These are phyloP conservation scores for Aspergillus jensenii DNA, from an alignment of 2,329 filamentous ascomycete genomes.

Conservation along the genomic window DNA sequence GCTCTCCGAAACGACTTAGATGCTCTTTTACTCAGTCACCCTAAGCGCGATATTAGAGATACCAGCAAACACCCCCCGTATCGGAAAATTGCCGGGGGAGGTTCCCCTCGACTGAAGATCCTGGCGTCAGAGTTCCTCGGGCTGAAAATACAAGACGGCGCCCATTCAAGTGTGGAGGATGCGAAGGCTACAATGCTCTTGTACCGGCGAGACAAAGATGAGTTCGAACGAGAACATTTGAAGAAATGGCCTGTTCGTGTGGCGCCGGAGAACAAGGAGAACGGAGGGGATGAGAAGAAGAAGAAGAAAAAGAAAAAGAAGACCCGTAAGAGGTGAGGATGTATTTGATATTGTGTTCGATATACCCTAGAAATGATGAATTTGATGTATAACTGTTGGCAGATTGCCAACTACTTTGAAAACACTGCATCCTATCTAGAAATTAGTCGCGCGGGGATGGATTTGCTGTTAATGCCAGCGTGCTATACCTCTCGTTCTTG, in stretches of 20 bases:
- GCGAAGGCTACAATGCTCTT: constrained; percentile 87
- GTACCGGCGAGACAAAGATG: constrained; percentile 78
- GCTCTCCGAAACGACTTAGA: constrained; percentile 75
- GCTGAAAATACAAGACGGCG: constrained; percentile 59
- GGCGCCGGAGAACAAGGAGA: constrained; percentile 32
- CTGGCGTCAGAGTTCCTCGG: constrained; percentile 59
- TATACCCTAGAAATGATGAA: constrained; percentile 19
- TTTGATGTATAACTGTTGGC: constrained; percentile 4
- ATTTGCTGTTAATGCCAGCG: no score
- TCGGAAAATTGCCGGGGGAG: constrained; percentile 56
- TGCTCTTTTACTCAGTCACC: constrained; percentile 75
- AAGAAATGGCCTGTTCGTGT: constrained; percentile 59
- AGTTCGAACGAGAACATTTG: constrained; percentile 78
- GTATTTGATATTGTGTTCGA: constrained; percentile 3
- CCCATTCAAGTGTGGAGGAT: constrained; percentile 68
- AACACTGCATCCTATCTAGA: neutral
- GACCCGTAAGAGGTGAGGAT: constrained; percentile 40
- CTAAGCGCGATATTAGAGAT: constrained; percentile 75
- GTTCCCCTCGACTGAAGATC: constrained; percentile 54
- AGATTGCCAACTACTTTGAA: neutral
- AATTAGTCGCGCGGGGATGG: no score
- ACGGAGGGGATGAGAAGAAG: constrained; percentile 41
- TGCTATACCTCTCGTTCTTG: no score
- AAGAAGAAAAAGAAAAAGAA: constrained; percentile 52
- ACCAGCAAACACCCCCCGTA: constrained; percentile 78